A percentile compares a stretch with the other conserved stretches of the same genome.
These are phyloP conservation scores for Prunus yedoensis DNA, from an alignment of 331 rosid species.

Conservation along the genomic window DNA sequence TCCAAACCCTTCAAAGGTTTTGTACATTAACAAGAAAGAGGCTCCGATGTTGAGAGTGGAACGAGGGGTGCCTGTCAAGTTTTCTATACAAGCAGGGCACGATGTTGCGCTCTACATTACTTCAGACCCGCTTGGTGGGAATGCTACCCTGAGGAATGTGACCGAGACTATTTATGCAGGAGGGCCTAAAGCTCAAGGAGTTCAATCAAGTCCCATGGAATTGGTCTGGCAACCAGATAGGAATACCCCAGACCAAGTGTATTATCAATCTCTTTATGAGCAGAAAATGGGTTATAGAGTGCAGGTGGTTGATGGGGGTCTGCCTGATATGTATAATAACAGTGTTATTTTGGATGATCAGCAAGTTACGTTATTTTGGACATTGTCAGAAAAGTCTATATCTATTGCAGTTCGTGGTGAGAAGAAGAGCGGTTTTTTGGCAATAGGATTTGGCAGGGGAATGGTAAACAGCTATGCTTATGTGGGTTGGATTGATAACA, in stretches of 20 bases:
- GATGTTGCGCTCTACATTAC: conserved; percentile 78
- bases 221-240: conserved; percentile 78
- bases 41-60: conserved; percentile 89
- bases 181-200: conserved; percentile 81
- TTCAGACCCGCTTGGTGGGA: conserved; percentile 84
- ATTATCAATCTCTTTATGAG: conserved; percentile 68
- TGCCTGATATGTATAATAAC: conserved; percentile 86
- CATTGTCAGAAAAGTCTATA: conserved; percentile 61
- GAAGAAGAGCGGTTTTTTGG: conserved; percentile 91
- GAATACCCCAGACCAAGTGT: conserved; percentile 76
- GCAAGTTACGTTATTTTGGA: conserved; percentile 91
- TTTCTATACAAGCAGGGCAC: conserved; percentile 86
- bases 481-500: conserved; percentile 80
- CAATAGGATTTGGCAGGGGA: conserved; percentile 78
- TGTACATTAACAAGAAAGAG: conserved; percentile 87
- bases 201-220: conserved; percentile 77
- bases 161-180: conserved; percentile 82
- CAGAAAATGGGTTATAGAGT: conserved; percentile 96
- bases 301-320: conserved; percentile 92
- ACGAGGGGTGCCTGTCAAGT: conserved; percentile 82
- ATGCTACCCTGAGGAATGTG: conserved; percentile 70
- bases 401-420: conserved; percentile 86
- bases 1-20: conserved; percentile 75
- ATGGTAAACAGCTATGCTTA: conserved; percentile 76
- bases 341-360: conserved; percentile 92